Evolutionary conservation across 768 basidiomycete genomes (phyloP), one percentile per base, ranked within the genome.

Genomic region (Ephemerocybe angulata): DNA sequence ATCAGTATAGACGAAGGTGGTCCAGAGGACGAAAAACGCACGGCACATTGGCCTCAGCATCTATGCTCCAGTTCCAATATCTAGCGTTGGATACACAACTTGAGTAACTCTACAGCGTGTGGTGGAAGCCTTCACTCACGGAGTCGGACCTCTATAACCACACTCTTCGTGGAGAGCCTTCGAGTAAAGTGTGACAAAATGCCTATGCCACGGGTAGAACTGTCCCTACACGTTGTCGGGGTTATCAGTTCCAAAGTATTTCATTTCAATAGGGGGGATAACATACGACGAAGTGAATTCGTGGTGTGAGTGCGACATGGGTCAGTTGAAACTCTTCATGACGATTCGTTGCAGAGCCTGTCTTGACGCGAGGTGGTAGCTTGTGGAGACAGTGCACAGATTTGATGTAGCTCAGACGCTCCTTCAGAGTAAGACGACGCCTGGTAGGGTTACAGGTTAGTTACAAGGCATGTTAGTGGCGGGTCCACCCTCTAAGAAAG

Each of bases 121-220:
- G 31, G 31, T n/a, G 10, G 49, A 31, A 50, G 31, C 10, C 17
- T 35, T n/a, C 21, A 57, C 61, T n/a, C 52, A 65, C 65, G 63
- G 60, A 25, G 62, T 58, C 1, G 66, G 63, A 33, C 63, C 63
- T 7, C 22, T 60, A 50, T 63, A 66, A 10, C 61, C 63, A 51
- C 67, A 68, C 43, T 66, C 63, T 2, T 60, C 53, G 12, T 63
- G 50, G 21, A 66, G 50, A 2, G 60, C 58, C 37, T 62, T 58
- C 27, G 65, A 62, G 50, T 66, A 68, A 6, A 62, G 44, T 11
- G 58, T 60, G 2, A 53, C 57, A 41, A 60, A 59, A 47, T 59
- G 61, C 5, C 65, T 55, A 30, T 68, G 67, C 65, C 65, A 68
- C 5, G 67, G 61, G 12, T 63, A 54, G 51, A 68, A 68, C 25